phyloP scores from a whole-genome alignment of 768 basidiomycete species.

The Suillus tomentosus region DNA sequence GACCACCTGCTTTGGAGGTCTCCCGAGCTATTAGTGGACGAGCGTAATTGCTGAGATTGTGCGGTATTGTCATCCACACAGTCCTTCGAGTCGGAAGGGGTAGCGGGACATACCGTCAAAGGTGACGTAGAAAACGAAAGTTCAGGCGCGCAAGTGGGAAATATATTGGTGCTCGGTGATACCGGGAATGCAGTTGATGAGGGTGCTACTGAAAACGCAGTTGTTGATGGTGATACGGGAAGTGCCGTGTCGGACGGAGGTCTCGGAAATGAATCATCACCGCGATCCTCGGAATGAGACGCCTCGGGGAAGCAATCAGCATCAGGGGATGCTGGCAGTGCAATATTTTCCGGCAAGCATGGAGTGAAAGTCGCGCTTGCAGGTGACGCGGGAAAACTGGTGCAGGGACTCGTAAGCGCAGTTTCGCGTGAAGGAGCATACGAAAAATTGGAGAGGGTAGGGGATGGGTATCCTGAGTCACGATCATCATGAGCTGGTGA shows the following conservation, averaged over 20 bases:
- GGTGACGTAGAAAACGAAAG: conserved; percentile 7
- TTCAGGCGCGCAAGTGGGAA: conserved; percentile 1
- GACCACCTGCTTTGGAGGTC: conserved; percentile 26
- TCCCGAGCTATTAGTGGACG: conserved; percentile 5
- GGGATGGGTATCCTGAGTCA: conserved; percentile 30
- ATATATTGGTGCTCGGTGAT: conserved; percentile 9
- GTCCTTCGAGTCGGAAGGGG: conserved; percentile 2
- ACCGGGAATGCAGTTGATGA: conserved; percentile 1
- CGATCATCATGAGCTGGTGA: conserved; percentile 20
- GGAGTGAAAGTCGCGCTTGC: conserved; percentile 20
- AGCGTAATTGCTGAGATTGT: conserved; percentile 12
- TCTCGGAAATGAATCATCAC: conserved; percentile 3
- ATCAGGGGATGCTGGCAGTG: conserved; percentile 28
- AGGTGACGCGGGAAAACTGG: conserved; percentile 27
- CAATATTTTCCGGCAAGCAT: conserved; percentile 28
- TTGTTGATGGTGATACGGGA: conserved; percentile 1
- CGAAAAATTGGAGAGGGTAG: conserved; percentile 31
- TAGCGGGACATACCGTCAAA: conserved; percentile 15
- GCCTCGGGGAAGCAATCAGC: conserved; percentile 17
- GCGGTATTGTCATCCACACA: conserved; percentile 4
- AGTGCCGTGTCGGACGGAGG: conserved; percentile 12
- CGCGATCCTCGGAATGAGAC: background rate
- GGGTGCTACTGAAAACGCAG: conserved; percentile 14
- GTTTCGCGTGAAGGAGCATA: conserved; percentile 30
- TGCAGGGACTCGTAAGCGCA: conserved; percentile 24